Conservation (phyloP, 2,329 filamentous ascomycete species). For the Aspergillus tanneri region DNA sequence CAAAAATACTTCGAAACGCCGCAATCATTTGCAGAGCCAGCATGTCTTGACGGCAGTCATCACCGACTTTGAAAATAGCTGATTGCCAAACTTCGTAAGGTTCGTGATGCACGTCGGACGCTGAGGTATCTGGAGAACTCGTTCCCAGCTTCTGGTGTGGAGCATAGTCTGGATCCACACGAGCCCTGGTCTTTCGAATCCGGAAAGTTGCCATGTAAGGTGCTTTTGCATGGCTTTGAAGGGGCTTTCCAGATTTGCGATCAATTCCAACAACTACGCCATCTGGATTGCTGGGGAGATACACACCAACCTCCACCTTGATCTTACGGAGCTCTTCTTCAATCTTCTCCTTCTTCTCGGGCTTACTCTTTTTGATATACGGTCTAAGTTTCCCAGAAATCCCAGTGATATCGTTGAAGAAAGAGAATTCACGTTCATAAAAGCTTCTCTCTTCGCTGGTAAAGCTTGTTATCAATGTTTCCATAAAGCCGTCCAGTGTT, state of each 20-base stretch:
- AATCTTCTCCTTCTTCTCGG: conserved; percentile 98
- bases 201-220: conserved; percentile 99
- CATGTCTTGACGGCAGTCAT: conserved; percentile 96
- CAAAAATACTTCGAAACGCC: conserved; percentile 95
- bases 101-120: conserved; percentile 39
- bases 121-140: neutral
- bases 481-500: conserved; percentile 85
- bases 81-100: conserved; percentile 97
- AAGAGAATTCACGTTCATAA: conserved; percentile 93
- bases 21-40: conserved; percentile 97
- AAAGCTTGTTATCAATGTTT: conserved; percentile 78
- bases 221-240: conserved; percentile 97
- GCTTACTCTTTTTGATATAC: conserved; percentile 85
- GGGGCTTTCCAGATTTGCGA: conserved; percentile 92
- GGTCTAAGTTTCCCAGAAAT: conserved; percentile 96
- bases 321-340: conserved; percentile 98
- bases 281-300: conserved; percentile 94
- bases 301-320: conserved; percentile 94
- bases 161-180: conserved; percentile 27
- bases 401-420: conserved; percentile 93
- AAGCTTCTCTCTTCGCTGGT: conserved; percentile 75
- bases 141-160: neutral
- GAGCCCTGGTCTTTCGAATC: conserved; percentile 71
- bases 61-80: conserved; percentile 98
- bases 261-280: conserved; percentile 97